Percentiles rank a stretch among this genome's conserved stretches.
Conservation (phyloP, 73 alveolate genomes). For the Effrenium voratum region DNA sequence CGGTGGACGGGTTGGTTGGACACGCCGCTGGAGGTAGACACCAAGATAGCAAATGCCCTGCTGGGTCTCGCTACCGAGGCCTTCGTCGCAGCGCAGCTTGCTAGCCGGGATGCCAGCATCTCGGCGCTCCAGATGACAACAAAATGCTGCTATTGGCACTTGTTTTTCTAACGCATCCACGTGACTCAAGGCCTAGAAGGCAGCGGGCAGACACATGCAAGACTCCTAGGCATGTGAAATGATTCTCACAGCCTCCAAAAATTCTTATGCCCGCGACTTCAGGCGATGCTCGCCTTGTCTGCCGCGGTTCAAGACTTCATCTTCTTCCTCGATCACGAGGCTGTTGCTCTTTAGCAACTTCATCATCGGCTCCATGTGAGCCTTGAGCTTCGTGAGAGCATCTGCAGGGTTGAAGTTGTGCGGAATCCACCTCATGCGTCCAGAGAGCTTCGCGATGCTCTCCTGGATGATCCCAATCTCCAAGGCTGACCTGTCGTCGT, state of each 20-base stretch:
- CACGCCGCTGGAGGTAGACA: no score
- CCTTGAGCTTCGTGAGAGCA: conserved; percentile 8
- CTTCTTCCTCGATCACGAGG: not conserved
- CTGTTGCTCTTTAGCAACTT: not conserved
- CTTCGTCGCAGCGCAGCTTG: no score
- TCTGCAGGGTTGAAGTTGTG: conserved; percentile 16
- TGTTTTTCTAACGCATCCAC: not conserved
- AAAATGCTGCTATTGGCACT: not conserved
- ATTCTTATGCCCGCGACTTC: not conserved
- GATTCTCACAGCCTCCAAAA: conserved; percentile 7
- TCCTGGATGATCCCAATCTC: conserved; percentile 25
- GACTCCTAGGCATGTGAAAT: not conserved
- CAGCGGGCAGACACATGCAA: not conserved
- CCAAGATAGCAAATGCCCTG: no score
- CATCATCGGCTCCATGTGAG: conserved; percentile 17
- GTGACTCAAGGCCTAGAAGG: conserved; percentile 19
- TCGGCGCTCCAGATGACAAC: no score
- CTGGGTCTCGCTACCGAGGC: no score
- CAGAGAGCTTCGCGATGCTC: not conserved
- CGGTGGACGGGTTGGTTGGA: no score
- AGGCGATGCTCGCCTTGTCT: conserved; percentile 9
- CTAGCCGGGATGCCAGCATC: no score
- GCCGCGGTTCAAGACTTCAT: not conserved
- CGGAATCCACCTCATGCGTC: not conserved
- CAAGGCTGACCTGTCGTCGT: conserved; percentile 1